These are phyloP conservation scores for Stephania cephalantha DNA, from an alignment of 164 flowering plant species.

Conservation along the genomic window DNA sequence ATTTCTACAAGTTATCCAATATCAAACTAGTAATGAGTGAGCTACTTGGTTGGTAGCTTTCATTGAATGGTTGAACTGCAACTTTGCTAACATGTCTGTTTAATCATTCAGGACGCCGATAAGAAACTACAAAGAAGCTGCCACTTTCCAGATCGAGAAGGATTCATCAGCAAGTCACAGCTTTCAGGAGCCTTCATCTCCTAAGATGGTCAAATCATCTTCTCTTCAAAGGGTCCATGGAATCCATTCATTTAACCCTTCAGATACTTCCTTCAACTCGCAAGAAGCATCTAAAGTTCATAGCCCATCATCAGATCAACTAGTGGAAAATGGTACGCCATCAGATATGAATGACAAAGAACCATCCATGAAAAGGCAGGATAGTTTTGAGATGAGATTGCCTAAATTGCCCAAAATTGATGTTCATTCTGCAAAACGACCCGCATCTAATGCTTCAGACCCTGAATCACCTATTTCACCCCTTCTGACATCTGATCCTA, in stretches of 20 bases:
- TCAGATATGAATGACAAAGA: conserved; percentile 57
- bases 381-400: conserved; percentile 89
- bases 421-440: conserved; percentile 53
- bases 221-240: conserved; percentile 78
- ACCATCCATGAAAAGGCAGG: conserved; percentile 76
- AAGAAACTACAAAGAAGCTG: conserved; percentile 53
- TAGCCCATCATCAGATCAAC: conserved; percentile 77
- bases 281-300: conserved; percentile 67
- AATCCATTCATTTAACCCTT: conserved; percentile 35
- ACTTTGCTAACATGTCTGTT: not conserved
- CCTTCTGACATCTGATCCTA: conserved; percentile 87
- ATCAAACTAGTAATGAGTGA: too few relatives aligned
- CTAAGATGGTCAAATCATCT: conserved; percentile 78
- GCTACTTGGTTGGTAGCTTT: not conserved
- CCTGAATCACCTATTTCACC: conserved; percentile 99
- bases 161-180: conserved; percentile 72
- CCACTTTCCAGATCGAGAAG: conserved; percentile 76
- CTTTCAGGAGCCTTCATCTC: conserved; percentile 82
- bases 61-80: not conserved
- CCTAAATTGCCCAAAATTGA: conserved; percentile 89
- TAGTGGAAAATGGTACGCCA: conserved; percentile 60
- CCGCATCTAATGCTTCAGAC: conserved; percentile 62
- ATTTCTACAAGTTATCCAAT: too few relatives aligned
- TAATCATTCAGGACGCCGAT: conserved; percentile 62
- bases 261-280: conserved; percentile 44